Percentiles rank a stretch among this genome's conserved stretches.
phyloP scores from a whole-genome alignment of 306 rosid species.

The Quercus engelmannii region DNA sequence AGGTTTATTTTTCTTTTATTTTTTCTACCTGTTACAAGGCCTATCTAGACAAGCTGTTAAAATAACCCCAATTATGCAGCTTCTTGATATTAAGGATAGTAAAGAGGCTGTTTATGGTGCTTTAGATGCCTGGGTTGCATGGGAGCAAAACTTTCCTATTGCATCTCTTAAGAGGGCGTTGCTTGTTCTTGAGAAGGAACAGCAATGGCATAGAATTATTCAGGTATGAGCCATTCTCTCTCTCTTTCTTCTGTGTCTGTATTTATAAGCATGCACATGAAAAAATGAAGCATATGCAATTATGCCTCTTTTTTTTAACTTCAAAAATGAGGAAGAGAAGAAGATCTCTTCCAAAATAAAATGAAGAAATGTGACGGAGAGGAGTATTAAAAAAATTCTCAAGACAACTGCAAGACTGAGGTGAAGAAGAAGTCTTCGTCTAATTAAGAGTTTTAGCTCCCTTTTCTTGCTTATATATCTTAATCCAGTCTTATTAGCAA shows the following conservation, averaged over 20 bases:
- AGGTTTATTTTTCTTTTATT: neutral
- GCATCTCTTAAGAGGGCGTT: slow-evolving; percentile 54
- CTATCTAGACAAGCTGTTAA: neutral
- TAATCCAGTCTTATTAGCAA: neutral
- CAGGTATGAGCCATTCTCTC: slow-evolving; percentile 44
- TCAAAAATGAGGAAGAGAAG: neutral
- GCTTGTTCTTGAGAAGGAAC: slow-evolving; percentile 70
- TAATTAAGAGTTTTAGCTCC: neutral
- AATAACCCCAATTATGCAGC: slow-evolving; percentile 46
- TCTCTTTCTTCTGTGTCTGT: neutral
- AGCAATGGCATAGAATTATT: slow-evolving; percentile 86
- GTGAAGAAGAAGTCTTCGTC: neutral
- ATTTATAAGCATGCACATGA: neutral
- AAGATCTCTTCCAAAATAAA: neutral
- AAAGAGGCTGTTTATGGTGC: slow-evolving; percentile 85
- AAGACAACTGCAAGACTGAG: neutral
- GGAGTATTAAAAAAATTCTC: neutral
- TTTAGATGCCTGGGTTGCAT: slow-evolving; percentile 92
- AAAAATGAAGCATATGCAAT: neutral
- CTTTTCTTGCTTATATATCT: neutral
- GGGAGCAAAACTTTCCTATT: slow-evolving; percentile 82
- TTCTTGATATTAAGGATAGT: slow-evolving; percentile 60
- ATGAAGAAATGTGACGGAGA: neutral
- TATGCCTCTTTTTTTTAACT: neutral
- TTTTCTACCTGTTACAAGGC: neutral